phyloP scores from a whole-genome alignment of 805 yeast genomes.

The Pichia cephalocereana region DNA sequence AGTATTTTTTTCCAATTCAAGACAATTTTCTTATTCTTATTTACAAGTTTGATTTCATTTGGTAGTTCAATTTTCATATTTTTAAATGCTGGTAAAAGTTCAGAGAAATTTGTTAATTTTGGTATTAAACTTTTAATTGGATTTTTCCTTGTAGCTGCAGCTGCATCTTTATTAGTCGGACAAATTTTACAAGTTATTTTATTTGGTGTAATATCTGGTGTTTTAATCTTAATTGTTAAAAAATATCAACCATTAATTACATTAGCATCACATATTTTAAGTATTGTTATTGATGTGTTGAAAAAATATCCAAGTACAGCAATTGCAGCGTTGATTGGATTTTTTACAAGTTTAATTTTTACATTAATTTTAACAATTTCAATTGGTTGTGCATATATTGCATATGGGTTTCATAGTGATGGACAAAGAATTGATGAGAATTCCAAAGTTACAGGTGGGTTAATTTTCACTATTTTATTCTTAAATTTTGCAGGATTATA shows the following conservation, averaged over 20 bases:
- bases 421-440: constrained; percentile 8
- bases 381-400: constrained; percentile 7
- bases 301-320: constrained; percentile 60
- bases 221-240: constrained; percentile 51
- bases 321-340: constrained; percentile 27
- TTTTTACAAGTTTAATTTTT: constrained; percentile 17
- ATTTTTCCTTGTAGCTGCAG: constrained; percentile 28
- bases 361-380: constrained; percentile 4
- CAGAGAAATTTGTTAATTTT: constrained; percentile 56
- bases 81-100: constrained; percentile 51
- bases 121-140: constrained; percentile 67
- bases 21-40: constrained; percentile 50
- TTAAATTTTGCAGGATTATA: constrained; percentile 64
- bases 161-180: not conserved
- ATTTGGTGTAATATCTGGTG: constrained; percentile 24
- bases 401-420: constrained; percentile 11
- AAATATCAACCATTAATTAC: constrained; percentile 16
- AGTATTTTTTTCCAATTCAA: constrained; percentile 2
- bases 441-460: constrained; percentile 30
- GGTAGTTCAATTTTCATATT: constrained; percentile 50
- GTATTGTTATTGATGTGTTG: constrained; percentile 63
- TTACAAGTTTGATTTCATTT: constrained; percentile 52
- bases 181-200: not conserved
- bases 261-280: constrained; percentile 20
- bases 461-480: constrained; percentile 51